Evolutionary conservation across 2,329 filamentous ascomycete species (phyloP).

Genomic region (Ophiostoma sp.): DNA sequence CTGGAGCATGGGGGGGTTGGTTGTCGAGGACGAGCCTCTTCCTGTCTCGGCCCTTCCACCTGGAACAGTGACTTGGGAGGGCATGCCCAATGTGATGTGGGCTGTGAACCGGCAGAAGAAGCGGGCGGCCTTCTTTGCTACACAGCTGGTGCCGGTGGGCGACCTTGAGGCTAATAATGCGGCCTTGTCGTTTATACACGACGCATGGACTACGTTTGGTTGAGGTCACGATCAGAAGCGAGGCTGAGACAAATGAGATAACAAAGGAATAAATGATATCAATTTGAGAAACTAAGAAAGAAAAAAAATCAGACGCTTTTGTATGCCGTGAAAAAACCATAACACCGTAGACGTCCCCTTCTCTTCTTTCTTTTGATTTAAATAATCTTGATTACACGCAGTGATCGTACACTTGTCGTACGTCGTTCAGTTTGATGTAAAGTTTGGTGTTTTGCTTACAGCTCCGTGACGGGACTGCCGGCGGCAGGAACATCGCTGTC

Average conservation of each 20-base stretch:
- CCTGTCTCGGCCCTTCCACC: neutral
- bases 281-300: neutral
- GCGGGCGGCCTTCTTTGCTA: neutral
- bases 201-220: neutral
- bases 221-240: neutral
- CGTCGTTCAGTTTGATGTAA: neutral
- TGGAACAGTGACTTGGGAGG: neutral
- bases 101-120: neutral
- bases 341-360: neutral
- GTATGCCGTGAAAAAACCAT: neutral
- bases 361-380: neutral
- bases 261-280: neutral
- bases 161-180: neutral
- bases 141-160: neutral
- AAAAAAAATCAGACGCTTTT: conserved; percentile 1
- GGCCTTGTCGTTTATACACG: neutral
- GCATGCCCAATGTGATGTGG: neutral
- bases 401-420: neutral
- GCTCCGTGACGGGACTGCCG: neutral
- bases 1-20: neutral
- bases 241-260: neutral
- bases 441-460: neutral
- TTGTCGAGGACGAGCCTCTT: neutral
- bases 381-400: neutral
- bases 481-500: neutral